These are phyloP conservation scores for Diospyros lotus DNA, from an alignment of 148 eudicot species.

Conservation along the genomic window DNA sequence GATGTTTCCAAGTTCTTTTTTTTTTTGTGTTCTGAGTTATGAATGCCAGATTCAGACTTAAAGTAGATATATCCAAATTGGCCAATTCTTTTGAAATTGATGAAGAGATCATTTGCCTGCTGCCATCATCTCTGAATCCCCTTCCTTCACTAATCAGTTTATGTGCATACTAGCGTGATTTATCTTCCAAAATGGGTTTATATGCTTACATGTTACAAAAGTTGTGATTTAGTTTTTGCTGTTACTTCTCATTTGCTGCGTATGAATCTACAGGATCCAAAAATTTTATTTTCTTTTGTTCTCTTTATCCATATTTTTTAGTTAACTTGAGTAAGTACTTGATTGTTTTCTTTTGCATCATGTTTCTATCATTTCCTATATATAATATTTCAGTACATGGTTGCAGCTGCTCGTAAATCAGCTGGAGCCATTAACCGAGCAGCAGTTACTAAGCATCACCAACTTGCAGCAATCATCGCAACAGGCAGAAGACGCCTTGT, in stretches of 20 bases:
- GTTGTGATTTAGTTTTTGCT: not conserved
- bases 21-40: not conserved
- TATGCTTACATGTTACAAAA: not conserved
- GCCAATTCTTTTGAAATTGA: not conserved
- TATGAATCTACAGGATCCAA: not conserved
- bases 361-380: not conserved
- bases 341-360: not conserved
- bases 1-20: no score
- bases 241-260: not conserved
- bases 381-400: not conserved
- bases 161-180: not conserved
- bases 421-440: constrained; percentile 44
- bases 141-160: not conserved
- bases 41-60: not conserved
- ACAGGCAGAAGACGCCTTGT: constrained; percentile 44
- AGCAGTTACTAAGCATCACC: constrained; percentile 31
- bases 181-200: not conserved
- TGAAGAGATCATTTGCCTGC: not conserved
- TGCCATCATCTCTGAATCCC: not conserved
- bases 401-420: constrained; percentile 33
- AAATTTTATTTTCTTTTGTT: not conserved
- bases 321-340: not conserved
- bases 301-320: no score
- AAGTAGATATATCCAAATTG: not conserved
- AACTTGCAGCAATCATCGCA: constrained; percentile 44